Conservation (phyloP, 2,329 filamentous ascomycete species). For the Ophiostoma piceae region DNA sequence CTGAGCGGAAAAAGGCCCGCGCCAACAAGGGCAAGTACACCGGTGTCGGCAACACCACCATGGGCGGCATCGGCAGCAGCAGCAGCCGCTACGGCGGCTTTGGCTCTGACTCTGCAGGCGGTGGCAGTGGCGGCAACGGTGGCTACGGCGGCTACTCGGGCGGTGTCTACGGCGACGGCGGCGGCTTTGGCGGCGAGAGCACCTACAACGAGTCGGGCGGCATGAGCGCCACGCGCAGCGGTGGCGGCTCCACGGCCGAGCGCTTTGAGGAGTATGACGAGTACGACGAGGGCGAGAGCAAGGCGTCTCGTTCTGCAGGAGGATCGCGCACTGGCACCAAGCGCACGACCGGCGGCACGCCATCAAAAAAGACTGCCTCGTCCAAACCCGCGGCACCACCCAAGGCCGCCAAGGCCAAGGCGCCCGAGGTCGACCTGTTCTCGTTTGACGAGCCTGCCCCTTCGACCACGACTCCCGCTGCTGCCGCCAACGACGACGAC, state of each 20-base stretch:
- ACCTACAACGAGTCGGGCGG: conserved; percentile 59
- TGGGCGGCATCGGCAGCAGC: conserved; percentile 38
- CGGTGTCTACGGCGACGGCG: conserved; percentile 89
- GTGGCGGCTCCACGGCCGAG: conserved; percentile 57
- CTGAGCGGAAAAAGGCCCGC: conserved; percentile 83
- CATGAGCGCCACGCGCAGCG: conserved; percentile 13
- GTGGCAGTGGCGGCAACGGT: conserved; percentile 51
- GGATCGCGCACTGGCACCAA: conserved; percentile 45
- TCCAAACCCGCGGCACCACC: conserved; percentile 48
- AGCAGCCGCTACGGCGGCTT: conserved; percentile 75
- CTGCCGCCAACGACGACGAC: conserved; percentile 65
- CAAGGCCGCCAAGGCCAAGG: conserved; percentile 73
- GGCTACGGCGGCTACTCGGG: conserved; percentile 59
- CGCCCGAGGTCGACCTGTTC: conserved; percentile 87
- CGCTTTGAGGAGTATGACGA: conserved; percentile 97
- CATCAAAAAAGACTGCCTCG: conserved; percentile 44
- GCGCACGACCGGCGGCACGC: conserved; percentile 25
- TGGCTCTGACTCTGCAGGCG: conserved; percentile 75
- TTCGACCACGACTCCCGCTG: conserved; percentile 42
- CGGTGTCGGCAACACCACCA: conserved; percentile 60
- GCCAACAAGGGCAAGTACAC: conserved; percentile 90
- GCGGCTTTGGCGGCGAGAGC: conserved; percentile 79
- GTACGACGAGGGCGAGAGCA: conserved; percentile 68
- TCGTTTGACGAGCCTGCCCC: conserved; percentile 71
- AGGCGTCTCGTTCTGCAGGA: conserved; percentile 38